Evolutionary conservation across 2,329 filamentous ascomycete species (phyloP).

Genomic region (Fusarium proliferatum): DNA sequence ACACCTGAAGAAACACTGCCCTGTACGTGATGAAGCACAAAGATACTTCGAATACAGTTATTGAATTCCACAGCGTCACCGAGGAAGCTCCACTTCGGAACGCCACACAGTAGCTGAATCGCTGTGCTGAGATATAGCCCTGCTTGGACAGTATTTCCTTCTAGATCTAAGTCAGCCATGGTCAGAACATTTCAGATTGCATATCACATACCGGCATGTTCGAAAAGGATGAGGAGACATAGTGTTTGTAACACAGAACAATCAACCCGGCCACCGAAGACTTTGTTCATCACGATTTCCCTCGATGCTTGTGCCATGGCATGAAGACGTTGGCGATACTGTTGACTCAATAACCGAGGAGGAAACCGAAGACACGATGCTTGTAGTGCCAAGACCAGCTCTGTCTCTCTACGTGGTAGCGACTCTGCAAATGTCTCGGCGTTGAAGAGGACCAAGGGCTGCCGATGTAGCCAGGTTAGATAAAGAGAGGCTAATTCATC

Average conservation of each 20-base stretch:
- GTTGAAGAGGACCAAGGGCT: background rate
- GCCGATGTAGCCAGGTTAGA: background rate
- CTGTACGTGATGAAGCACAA: background rate
- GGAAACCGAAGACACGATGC: background rate
- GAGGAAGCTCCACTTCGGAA: accelerated
- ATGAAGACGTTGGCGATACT: background rate
- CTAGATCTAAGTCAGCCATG: background rate
- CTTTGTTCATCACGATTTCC: background rate
- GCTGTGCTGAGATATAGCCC: background rate
- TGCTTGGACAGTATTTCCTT: background rate
- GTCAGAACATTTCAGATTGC: accelerated
- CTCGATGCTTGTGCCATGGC: background rate
- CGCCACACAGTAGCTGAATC: background rate
- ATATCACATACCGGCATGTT: background rate
- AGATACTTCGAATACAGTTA: background rate
- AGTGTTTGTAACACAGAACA: background rate
- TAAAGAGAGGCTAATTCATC: background rate
- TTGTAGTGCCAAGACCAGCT: background rate
- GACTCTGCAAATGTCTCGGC: background rate
- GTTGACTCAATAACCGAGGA: background rate
- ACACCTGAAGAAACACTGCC: background rate
- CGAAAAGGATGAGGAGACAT: background rate
- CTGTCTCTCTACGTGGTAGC: background rate
- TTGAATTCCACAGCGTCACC: background rate
- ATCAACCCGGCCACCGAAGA: background rate